These are phyloP conservation scores for Fusarium miscanthi DNA, from an alignment of 2,329 filamentous ascomycete genomes.

Conservation along the genomic window DNA sequence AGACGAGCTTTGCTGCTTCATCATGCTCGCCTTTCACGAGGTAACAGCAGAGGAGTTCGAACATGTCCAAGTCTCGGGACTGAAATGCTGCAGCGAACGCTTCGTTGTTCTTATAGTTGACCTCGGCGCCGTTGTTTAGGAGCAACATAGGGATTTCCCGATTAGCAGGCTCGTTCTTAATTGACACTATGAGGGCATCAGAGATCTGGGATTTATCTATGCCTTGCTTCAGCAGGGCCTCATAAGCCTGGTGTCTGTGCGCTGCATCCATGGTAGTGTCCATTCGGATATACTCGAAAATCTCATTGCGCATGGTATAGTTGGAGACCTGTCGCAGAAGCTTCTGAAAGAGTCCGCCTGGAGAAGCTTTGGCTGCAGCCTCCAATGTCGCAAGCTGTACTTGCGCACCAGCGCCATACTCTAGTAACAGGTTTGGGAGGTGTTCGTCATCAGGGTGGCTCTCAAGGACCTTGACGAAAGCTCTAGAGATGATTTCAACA, in stretches of 20 bases:
- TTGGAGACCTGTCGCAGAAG: not conserved
- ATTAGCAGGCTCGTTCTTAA: not conserved
- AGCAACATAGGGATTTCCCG: not conserved
- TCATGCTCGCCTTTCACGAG: not conserved
- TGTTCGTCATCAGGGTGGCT: conserved; percentile 9
- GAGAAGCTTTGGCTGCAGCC: not conserved
- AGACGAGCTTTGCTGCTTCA: not conserved
- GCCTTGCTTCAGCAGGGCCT: not conserved
- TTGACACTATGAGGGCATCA: not conserved
- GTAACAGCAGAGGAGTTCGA: not conserved
- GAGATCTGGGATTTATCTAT: not conserved
- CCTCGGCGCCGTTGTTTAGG: not conserved
- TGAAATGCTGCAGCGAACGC: not conserved
- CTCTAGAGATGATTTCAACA: not conserved
- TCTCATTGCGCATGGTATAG: not conserved
- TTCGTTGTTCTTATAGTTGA: not conserved
- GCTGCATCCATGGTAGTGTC: not conserved
- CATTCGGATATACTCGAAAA: not conserved
- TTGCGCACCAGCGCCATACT: conserved; percentile 7
- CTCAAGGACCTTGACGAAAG: not conserved
- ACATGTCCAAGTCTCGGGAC: not conserved
- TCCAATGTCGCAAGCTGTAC: not conserved
- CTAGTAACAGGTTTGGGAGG: not conserved
- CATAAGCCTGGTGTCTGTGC: not conserved
- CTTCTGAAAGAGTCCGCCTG: not conserved